phyloP scores from a whole-genome alignment of 1,139 yeast genomes.

The Yamadazyma trypodendri region DNA sequence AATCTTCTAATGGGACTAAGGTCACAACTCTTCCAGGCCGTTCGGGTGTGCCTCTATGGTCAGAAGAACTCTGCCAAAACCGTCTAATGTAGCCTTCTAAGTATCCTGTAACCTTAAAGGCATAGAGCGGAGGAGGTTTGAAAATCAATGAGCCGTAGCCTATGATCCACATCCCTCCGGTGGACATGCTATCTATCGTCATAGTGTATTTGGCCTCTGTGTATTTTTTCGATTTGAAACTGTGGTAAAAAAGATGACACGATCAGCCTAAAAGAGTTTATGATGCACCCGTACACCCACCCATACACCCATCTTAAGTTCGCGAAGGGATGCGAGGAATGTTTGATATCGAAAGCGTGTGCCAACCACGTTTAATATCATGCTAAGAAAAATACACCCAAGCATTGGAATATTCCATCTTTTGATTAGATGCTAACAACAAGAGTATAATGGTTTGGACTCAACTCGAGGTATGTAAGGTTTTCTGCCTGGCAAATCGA shows the following conservation, averaged over 20 bases:
- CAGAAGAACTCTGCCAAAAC: constrained; percentile 90
- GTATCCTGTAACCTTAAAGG: constrained; percentile 67
- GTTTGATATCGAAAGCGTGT: neutral
- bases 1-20: constrained; percentile 57
- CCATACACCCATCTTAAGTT: neutral
- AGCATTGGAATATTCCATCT: neutral
- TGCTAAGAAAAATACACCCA: neutral
- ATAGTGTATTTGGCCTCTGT: no score
- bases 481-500: neutral
- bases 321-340: neutral
- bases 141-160: constrained; percentile 91
- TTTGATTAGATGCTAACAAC: neutral
- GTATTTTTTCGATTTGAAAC: no score
- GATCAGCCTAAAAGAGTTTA: no score
- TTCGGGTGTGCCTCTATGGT: constrained; percentile 87
- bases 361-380: neutral
- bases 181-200: neutral
- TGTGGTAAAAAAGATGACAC: no score
- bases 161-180: constrained; percentile 65
- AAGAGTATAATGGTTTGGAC: constrained; percentile 31
- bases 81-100: constrained; percentile 75
- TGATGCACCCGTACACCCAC: no score
- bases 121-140: constrained; percentile 81
- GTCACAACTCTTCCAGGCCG: constrained; percentile 89
- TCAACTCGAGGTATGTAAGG: constrained; percentile 37